Conservation (phyloP, 2,329 filamentous ascomycete species). For the Huntiella decipiens region DNA sequence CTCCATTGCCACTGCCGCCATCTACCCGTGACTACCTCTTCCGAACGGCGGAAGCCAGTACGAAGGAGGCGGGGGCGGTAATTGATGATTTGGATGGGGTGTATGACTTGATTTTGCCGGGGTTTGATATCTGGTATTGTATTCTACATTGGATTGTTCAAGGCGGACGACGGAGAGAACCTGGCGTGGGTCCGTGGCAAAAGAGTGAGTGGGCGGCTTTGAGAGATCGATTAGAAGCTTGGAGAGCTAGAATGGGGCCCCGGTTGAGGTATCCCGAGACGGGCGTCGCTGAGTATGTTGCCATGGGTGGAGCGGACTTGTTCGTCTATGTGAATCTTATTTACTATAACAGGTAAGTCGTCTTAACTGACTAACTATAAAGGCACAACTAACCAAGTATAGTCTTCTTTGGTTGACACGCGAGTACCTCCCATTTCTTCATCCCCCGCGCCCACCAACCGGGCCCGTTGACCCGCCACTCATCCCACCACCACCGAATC, state of each 20-base stretch:
- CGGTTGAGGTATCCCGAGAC: conserved; percentile 21
- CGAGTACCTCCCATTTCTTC: conserved; percentile 27
- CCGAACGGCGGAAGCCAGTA: conserved; percentile 14
- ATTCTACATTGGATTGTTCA: conserved; percentile 24
- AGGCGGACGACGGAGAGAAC: conserved; percentile 25
- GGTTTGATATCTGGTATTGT: conserved; percentile 25
- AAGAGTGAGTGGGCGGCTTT: conserved; percentile 20
- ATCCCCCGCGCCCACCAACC: conserved; percentile 18
- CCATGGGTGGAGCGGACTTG: conserved; percentile 22
- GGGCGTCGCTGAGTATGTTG: conserved; percentile 21
- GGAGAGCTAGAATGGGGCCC: conserved; percentile 20
- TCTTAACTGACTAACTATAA: neutral
- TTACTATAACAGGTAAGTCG: conserved; percentile 23
- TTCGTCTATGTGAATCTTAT: conserved; percentile 25
- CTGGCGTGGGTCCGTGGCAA: conserved; percentile 18
- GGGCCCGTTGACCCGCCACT: conserved; percentile 24
- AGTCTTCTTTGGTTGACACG: conserved; percentile 24
- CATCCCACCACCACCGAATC: conserved; percentile 16
- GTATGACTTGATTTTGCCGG: conserved; percentile 17
- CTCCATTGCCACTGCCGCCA: conserved; percentile 17
- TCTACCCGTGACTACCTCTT: conserved; percentile 23
- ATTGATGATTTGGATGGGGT: conserved; percentile 17
- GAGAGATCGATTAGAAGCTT: conserved; percentile 17
- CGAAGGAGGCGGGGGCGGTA: conserved; percentile 13
- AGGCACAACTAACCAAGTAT: neutral